Conservation (phyloP, 2,329 filamentous ascomycete species). For the Talaromyces sp. region DNA sequence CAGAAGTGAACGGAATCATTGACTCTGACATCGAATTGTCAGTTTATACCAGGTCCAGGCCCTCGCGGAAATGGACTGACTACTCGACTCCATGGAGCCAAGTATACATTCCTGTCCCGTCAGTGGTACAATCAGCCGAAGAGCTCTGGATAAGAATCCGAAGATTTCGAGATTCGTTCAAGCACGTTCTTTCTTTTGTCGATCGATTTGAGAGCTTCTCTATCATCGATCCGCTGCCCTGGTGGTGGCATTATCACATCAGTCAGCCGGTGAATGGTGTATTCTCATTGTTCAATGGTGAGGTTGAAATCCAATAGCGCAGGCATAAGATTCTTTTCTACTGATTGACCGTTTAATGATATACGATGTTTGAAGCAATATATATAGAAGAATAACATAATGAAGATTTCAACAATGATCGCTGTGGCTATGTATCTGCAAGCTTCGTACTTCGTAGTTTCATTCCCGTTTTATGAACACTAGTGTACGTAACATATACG, state of each 20-base stretch:
- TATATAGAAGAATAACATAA: neutral
- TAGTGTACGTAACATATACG: neutral
- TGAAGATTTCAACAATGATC: neutral
- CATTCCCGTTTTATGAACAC: neutral
- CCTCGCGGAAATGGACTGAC: neutral
- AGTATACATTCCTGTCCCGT: neutral
- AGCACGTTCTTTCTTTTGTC: slow-evolving; percentile 21
- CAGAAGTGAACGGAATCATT: slow-evolving; percentile 13
- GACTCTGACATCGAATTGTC: slow-evolving; percentile 16
- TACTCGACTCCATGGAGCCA: neutral
- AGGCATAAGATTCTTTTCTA: neutral
- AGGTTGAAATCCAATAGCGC: neutral
- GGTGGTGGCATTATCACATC: slow-evolving; percentile 56
- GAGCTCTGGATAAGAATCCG: slow-evolving; percentile 17
- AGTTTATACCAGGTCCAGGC: neutral
- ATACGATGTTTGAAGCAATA: neutral
- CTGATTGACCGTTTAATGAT: neutral
- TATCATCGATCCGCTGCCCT: slow-evolving; percentile 55
- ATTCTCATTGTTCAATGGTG: neutral
- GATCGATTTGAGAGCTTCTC: slow-evolving; percentile 44
- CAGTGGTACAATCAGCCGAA: neutral
- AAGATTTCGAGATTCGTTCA: slow-evolving; percentile 24
- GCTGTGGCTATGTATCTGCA: neutral
- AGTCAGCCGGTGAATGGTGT: slow-evolving; percentile 49
- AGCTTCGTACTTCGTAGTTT: neutral